Base-by-base conservation (phyloP, 768 basidiomycete species). In the Suillus variegatus region DNA sequence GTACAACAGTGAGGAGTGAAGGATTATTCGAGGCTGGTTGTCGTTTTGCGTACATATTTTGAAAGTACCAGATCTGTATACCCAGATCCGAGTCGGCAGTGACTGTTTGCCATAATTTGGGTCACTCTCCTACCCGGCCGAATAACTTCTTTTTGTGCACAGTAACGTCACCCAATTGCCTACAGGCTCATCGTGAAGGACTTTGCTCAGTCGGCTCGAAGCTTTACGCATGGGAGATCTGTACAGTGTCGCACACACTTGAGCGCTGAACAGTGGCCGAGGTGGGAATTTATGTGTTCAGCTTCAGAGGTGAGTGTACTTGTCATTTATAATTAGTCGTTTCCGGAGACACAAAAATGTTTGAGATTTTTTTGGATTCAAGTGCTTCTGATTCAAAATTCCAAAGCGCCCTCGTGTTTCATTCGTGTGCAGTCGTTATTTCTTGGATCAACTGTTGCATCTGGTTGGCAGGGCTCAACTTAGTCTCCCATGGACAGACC, bases 1-100 rank as follows among this genome's bases (percentile, higher is more conserved):
- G 61, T 72, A 6, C 76, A 77, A 16, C 67, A 75, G 51, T 75
- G 60, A 76, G 25, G 57, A 16, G 25, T 16, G 25, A 51, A 3
- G 14, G 12, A 32, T 54, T 52, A 10, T 28, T 52, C 38, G 56
- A 60, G 25, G 40, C 25, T 20, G 3, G 22, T 20, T 43, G 18
- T 3, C 3, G 20, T 35, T 12, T 36, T 20, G 20, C 20, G 52
- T 18, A 14, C 3, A 51, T 51, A 51, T 14, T 25, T 52, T 28
- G 49, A 14, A 49, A 25, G 22, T 7, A 14, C 47, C 25, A 14
- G 22, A 51, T 51, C 14, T 9, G 16, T 32, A 32, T 32, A 10
- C 28, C 28, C 18, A 7, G 28, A 52, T 52, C 32, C 32, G 32
- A 32, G 32, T 32, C 4, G 51, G 28, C 28, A 9, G 28, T 52